These are phyloP conservation scores for Gossypium herbaceum DNA, from an alignment of 345 rosid genomes.

Conservation along the genomic window DNA sequence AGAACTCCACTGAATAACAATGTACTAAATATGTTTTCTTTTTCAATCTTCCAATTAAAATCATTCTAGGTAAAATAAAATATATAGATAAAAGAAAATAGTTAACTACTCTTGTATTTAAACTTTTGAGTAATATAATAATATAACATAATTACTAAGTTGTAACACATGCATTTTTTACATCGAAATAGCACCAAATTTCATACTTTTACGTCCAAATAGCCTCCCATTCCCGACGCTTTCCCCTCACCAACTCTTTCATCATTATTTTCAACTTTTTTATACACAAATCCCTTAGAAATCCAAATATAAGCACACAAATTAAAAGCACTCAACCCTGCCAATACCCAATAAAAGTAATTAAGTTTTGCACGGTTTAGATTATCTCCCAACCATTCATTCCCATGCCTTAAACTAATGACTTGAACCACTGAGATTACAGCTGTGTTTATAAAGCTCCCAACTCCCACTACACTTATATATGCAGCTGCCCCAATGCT, in stretches of 20 bases:
- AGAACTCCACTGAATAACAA: too few species aligned
- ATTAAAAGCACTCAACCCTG: slow-evolving; percentile 53
- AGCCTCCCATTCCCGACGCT: background rate
- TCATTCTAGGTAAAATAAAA: too few species aligned
- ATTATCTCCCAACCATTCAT: slow-evolving; percentile 67
- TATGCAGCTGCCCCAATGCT: slow-evolving; percentile 82
- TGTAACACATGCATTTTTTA: background rate
- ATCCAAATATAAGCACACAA: slow-evolving; percentile 44
- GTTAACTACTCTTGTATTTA: background rate
- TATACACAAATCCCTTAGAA: slow-evolving; percentile 67
- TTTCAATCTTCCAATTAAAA: too few species aligned
- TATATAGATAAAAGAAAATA: too few species aligned
- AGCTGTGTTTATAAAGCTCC: slow-evolving; percentile 64
- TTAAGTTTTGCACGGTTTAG: slow-evolving; percentile 61
- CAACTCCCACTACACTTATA: slow-evolving; percentile 58
- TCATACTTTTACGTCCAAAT: slow-evolving; percentile 10
- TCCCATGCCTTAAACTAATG: slow-evolving; percentile 35
- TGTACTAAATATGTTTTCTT: too few species aligned
- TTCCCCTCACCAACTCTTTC: background rate
- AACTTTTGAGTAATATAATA: background rate
- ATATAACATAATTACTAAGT: background rate
- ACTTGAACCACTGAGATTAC: slow-evolving; percentile 53
- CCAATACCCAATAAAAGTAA: slow-evolving; percentile 67
- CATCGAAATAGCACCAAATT: background rate
- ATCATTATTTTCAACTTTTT: slow-evolving; percentile 33